Percentiles rank a stretch among this genome's conserved stretches.
Conservation (phyloP, 768 basidiomycete species). For the Omphalotus guepiniiformis region DNA sequence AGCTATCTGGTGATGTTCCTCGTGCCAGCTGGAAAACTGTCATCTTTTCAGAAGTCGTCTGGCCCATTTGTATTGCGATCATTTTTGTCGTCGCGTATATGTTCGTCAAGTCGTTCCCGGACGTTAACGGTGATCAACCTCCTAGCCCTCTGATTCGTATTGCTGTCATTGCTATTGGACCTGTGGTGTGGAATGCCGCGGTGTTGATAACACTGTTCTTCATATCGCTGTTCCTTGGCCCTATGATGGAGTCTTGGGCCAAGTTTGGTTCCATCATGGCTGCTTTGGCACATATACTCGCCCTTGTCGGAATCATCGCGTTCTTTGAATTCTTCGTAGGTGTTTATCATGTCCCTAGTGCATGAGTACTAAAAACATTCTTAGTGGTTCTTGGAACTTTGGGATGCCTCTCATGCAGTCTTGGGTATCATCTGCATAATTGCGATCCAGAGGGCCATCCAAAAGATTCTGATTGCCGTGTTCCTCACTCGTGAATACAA, state of each 20-base stretch:
- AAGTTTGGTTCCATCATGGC: constrained; percentile 94
- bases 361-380: constrained; percentile 14
- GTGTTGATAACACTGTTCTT: constrained; percentile 85
- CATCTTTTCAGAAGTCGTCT: constrained; percentile 77
- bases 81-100: constrained; percentile 84
- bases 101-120: constrained; percentile 91
- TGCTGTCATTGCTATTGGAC: constrained; percentile 82
- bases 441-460: constrained; percentile 86
- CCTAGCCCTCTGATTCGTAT: constrained; percentile 92
- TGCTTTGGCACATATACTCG: constrained; percentile 78
- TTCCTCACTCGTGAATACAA: constrained; percentile 97
- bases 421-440: constrained; percentile 88
- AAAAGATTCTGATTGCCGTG: constrained; percentile 91
- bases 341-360: constrained; percentile 31
- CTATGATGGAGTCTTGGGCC: constrained; percentile 78
- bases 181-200: constrained; percentile 92
- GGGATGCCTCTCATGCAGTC: constrained; percentile 96
- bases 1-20: constrained; percentile 90
- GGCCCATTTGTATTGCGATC: constrained; percentile 70
- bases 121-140: constrained; percentile 49
- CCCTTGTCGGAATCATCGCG: constrained; percentile 75
- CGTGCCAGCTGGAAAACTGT: constrained; percentile 86
- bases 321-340: constrained; percentile 97
- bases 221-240: constrained; percentile 87
- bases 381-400: constrained; percentile 94